Conservation (phyloP, 176 grass and related monocot genomes). For the Lolium perenne region DNA sequence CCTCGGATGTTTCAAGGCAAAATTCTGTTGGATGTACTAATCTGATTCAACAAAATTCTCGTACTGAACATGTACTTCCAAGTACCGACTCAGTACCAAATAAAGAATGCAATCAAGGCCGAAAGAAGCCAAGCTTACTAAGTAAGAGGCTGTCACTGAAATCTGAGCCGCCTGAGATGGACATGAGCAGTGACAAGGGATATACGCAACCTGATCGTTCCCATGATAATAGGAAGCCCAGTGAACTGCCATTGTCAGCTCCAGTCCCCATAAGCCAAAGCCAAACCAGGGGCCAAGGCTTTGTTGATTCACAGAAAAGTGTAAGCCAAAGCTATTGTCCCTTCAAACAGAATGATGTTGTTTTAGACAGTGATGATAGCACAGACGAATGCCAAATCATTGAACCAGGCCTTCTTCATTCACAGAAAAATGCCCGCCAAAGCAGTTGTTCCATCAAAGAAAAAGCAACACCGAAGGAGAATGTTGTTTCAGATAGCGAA, state of each 20-base stretch:
- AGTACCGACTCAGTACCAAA: slow-evolving; percentile 34
- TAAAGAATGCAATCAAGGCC: slow-evolving; percentile 44
- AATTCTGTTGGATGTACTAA: slow-evolving; percentile 31
- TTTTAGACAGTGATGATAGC: slow-evolving; percentile 88
- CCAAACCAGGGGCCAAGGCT: neutral
- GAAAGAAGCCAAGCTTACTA: slow-evolving; percentile 47
- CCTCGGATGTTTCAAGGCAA: slow-evolving; percentile 41
- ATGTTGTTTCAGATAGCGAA: slow-evolving; percentile 79
- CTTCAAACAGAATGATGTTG: slow-evolving; percentile 32
- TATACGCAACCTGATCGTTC: neutral
- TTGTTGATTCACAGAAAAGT: slow-evolving; percentile 39
- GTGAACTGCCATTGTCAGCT: neutral
- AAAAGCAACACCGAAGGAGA: slow-evolving; percentile 32
- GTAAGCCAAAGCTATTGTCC: slow-evolving; percentile 9
- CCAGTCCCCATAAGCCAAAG: slow-evolving; percentile 27
- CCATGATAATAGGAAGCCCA: slow-evolving; percentile 16
- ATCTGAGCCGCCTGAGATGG: slow-evolving; percentile 25
- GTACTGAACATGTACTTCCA: neutral
- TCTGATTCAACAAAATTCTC: slow-evolving; percentile 33
- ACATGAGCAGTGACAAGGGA: slow-evolving; percentile 20
- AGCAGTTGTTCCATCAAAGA: slow-evolving; percentile 34
- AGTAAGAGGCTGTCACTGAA: slow-evolving; percentile 54
- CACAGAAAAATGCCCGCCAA: slow-evolving; percentile 25
- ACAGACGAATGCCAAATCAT: slow-evolving; percentile 50
- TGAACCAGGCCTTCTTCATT: neutral